Base-by-base conservation (phyloP, 768 basidiomycete species). In the Lentinula edodes region DNA sequence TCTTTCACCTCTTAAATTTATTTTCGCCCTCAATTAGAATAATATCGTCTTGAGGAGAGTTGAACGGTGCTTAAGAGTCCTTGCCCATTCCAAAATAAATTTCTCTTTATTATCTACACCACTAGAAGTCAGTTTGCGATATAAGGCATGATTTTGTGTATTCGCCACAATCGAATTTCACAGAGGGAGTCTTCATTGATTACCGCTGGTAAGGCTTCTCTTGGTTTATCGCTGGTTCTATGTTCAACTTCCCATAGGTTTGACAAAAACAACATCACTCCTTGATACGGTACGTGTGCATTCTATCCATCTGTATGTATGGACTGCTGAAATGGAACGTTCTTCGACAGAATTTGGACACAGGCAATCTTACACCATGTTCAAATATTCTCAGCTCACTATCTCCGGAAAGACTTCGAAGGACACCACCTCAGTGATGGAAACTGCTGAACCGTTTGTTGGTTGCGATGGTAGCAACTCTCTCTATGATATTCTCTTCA, bases 1-100 rank as follows among this genome's bases (percentile, higher is more conserved):
- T 83, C 89, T 52, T 93, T 93, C 80, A 83, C 85, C 63, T 85
- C 83, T 65, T 84, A 84, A 69, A 72, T 61, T 39, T 20, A 13
- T 36, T 20, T 60, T 7, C n/a, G 35, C 10, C 13, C 13, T 15
- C 18, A 35, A 46, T 60, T 36, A 60, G 42, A 60, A 32, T 46
- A 34, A 16, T 18, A n/a, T 20, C 28, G 28, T 39, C 6, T 9
- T 43, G 55, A 23, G 41, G 35, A 42, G 13, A 42, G n/a, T 48
- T 15, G n/a, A 38, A 52, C n/a, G 5, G 36, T 55, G 38, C 20
- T 18, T 41, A 28, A 28, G 28, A 28, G 28, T 41, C 39, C n/a
- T 43, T 56, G 10, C 39, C 55, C 16, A 20, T n/a, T 38, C 38
- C 38, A 48, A 39, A 48, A 48, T 38, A 36, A 59, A 34, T 50